Evolutionary conservation across 1,139 yeast genomes (phyloP).

Genomic region (Scheffersomyces parashehatae): DNA sequence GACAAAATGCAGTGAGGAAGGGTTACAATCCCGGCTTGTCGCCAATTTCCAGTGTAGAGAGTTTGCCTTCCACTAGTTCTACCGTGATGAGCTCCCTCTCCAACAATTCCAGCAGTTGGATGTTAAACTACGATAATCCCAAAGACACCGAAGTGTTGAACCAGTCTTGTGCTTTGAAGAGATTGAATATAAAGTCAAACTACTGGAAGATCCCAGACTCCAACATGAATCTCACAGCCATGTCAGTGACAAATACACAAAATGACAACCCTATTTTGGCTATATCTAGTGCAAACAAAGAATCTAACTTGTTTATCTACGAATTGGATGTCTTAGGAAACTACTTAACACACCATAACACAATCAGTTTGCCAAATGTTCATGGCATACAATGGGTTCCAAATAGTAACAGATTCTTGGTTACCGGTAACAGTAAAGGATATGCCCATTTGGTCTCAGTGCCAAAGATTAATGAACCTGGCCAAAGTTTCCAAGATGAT

Average conservation of each 20-base stretch:
- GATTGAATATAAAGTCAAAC: conserved; percentile 51
- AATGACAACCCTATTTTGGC: conserved; percentile 48
- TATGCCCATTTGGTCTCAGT: conserved; percentile 65
- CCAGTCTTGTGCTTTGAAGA: conserved; percentile 44
- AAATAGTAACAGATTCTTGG: conserved; percentile 35
- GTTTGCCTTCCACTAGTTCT: conserved; percentile 10
- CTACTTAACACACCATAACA: conserved; percentile 69
- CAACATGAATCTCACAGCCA: conserved; percentile 55
- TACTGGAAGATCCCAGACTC: conserved; percentile 76
- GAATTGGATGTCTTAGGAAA: conserved; percentile 48
- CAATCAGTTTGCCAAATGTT: conserved; percentile 70
- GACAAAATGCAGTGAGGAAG: conserved; percentile 47
- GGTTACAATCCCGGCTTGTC: conserved; percentile 24
- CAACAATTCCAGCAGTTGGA: conserved; percentile 19
- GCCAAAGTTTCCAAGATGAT: conserved; percentile 28
- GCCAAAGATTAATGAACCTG: conserved; percentile 33
- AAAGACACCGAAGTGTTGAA: conserved; percentile 34
- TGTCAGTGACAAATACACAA: conserved; percentile 34
- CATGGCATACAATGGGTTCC: conserved; percentile 67
- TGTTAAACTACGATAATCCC: conserved; percentile 24
- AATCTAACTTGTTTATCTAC: conserved; percentile 64
- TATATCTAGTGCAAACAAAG: conserved; percentile 58
- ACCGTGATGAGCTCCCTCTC: conserved; percentile 17
- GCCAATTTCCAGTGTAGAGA: conserved; percentile 29
- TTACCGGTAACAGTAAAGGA: conserved; percentile 74